A percentile compares a stretch with the other conserved stretches of the same genome.
These are phyloP conservation scores for Acorus gramineus DNA, from an alignment of 106 monocot genomes.

Conservation along the genomic window DNA sequence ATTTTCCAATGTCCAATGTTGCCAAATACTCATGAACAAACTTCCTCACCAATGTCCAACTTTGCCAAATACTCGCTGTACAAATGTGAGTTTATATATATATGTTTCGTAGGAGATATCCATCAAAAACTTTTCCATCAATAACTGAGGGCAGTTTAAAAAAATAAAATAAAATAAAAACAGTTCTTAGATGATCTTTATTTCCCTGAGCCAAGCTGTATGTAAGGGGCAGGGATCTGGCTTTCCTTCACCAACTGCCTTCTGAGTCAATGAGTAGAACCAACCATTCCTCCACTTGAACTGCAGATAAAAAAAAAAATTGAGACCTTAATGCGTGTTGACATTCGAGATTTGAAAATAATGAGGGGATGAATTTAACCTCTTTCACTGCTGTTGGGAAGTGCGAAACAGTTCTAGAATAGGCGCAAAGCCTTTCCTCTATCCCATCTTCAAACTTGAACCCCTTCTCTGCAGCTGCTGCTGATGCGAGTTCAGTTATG, in stretches of 20 bases:
- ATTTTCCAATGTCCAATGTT: no score
- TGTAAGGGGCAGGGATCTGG: neutral
- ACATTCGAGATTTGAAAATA: neutral
- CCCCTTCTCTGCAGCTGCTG: neutral
- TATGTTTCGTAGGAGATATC: no score
- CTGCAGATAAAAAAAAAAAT: slow-evolving; percentile 19
- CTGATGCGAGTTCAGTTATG: neutral
- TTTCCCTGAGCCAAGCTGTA: slow-evolving; percentile 17
- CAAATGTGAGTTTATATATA: no score
- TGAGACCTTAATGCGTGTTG: neutral
- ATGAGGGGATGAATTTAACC: slow-evolving; percentile 12
- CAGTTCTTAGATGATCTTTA: slow-evolving; percentile 41
- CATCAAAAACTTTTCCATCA: no score
- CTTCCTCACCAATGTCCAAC: no score
- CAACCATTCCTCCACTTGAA: no score
- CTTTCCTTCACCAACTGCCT: no score
- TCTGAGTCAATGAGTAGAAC: no score
- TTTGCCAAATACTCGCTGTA: no score
- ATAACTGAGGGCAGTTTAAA: no score
- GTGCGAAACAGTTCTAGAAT: slow-evolving; percentile 80
- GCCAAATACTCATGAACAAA: no score
- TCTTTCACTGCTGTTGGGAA: slow-evolving; percentile 97
- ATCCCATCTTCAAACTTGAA: slow-evolving; percentile 60
- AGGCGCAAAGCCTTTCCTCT: slow-evolving; percentile 81
- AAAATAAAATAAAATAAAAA: neutral